phyloP scores from a whole-genome alignment of 2,329 filamentous ascomycete genomes.

The Huntiella omanensis region DNA sequence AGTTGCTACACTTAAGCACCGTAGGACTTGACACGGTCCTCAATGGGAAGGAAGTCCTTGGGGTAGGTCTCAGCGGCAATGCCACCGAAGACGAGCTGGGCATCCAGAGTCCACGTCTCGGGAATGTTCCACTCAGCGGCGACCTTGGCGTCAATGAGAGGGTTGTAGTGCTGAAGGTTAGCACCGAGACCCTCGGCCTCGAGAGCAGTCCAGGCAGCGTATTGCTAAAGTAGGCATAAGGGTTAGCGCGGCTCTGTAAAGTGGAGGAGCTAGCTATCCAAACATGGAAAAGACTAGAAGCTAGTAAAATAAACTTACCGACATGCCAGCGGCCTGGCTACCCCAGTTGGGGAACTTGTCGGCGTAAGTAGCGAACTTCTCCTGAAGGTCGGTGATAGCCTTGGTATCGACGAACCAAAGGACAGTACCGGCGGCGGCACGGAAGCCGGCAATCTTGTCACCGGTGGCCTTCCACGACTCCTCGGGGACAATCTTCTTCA shows the following conservation, averaged over 20 bases:
- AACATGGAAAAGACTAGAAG: not conserved
- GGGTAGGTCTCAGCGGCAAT: conserved; percentile 34
- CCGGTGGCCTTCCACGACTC: conserved; percentile 39
- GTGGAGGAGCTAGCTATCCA: not conserved
- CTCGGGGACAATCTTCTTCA: conserved; percentile 49
- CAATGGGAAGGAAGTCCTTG: conserved; percentile 46
- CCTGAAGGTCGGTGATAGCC: conserved; percentile 45
- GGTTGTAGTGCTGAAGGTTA: conserved; percentile 90
- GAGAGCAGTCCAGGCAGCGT: conserved; percentile 60
- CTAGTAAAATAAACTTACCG: conserved; percentile 18
- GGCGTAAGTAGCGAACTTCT: conserved; percentile 52
- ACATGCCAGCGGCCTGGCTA: conserved; percentile 61
- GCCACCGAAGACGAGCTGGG: conserved; percentile 71
- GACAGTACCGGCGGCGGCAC: conserved; percentile 57
- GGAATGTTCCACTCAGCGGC: conserved; percentile 51
- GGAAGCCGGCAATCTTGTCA: conserved; percentile 35
- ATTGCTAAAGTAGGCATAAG: conserved; percentile 32
- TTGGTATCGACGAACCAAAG: conserved; percentile 73
- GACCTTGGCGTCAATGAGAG: conserved; percentile 58
- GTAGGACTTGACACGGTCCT: conserved; percentile 48
- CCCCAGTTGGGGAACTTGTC: conserved; percentile 66
- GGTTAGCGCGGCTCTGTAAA: not conserved
- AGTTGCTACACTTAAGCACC: conserved; percentile 24
- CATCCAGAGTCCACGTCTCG: conserved; percentile 53
- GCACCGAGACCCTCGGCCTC: conserved; percentile 70